Conservation (phyloP, 805 yeast genomes). For the Metschnikowia noctiluminum region DNA sequence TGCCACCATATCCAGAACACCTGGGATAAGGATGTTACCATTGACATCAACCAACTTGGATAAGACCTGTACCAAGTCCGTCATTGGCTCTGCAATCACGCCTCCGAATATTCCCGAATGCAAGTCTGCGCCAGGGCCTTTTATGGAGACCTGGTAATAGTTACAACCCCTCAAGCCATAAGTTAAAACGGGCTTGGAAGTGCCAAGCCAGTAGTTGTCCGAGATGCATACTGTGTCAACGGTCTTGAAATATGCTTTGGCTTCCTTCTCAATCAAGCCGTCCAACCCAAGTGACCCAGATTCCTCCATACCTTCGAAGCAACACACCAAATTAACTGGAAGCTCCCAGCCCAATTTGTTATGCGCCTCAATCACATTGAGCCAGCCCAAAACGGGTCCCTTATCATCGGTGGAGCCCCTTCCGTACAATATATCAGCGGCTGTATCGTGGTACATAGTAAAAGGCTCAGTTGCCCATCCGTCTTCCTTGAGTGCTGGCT, state of each 20-base stretch:
- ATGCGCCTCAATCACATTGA: slow-evolving; percentile 90
- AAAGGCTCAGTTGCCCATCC: slow-evolving; percentile 98
- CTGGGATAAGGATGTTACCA: slow-evolving; percentile 86
- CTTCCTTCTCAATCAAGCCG: slow-evolving; percentile 74
- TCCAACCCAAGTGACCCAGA: slow-evolving; percentile 93
- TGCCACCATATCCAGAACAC: slow-evolving; percentile 91
- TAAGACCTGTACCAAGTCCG: slow-evolving; percentile 80
- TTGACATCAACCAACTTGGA: slow-evolving; percentile 70
- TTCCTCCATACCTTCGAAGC: slow-evolving; percentile 99
- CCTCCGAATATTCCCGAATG: slow-evolving; percentile 99
- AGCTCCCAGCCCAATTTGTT: slow-evolving; percentile 76
- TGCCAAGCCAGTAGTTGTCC: slow-evolving; percentile 98
- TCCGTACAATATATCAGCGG: slow-evolving; percentile 72
- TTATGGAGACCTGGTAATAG: slow-evolving; percentile 78
- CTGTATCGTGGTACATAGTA: slow-evolving; percentile 53
- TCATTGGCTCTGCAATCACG: slow-evolving; percentile 94
- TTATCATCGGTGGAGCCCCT: slow-evolving; percentile 98
- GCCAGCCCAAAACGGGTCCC: slow-evolving; percentile 98
- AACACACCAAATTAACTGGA: slow-evolving; percentile 88
- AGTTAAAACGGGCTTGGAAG: slow-evolving; percentile 93
- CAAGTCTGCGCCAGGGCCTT: slow-evolving; percentile 95
- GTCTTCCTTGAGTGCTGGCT: slow-evolving; percentile 88
- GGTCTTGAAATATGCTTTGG: slow-evolving; percentile 72
- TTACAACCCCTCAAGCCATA: slow-evolving; percentile 97
- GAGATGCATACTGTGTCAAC: slow-evolving; percentile 95